phyloP scores from a whole-genome alignment of 257 asterid species.

The Solanum sitiens region DNA sequence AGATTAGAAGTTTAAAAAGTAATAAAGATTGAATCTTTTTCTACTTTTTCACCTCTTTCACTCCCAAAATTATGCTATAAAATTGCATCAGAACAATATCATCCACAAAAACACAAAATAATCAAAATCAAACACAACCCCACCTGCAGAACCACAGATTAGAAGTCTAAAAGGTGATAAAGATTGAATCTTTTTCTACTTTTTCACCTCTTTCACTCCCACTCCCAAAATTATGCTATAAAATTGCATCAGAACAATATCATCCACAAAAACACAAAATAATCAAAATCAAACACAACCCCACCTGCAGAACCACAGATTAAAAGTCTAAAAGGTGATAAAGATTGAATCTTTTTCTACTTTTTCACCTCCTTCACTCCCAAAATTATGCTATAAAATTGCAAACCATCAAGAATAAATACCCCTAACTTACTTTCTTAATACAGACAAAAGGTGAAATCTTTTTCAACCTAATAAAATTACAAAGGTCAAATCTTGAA shows the following conservation, averaged over 20 bases:
- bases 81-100: not conserved
- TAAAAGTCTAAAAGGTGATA: not conserved
- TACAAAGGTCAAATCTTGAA: constrained; percentile 14
- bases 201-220: not conserved
- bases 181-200: not conserved
- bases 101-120: not conserved
- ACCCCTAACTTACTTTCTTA: not conserved
- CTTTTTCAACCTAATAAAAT: constrained; percentile 4
- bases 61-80: not conserved
- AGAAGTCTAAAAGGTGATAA: not conserved
- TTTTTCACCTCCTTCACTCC: not conserved
- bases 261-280: not conserved
- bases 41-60: not conserved
- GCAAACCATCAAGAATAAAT: not conserved
- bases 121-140: not conserved
- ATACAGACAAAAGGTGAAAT: not conserved
- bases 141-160: constrained; percentile 1
- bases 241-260: not conserved
- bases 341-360: constrained; percentile 1
- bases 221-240: not conserved
- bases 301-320: constrained; percentile 1
- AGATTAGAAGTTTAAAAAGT: not conserved
- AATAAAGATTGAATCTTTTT: not conserved
- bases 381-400: not conserved
- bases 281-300: not conserved